Conservation (phyloP, 1,284 basidiomycete species). For the Trichosporon sp. region DNA sequence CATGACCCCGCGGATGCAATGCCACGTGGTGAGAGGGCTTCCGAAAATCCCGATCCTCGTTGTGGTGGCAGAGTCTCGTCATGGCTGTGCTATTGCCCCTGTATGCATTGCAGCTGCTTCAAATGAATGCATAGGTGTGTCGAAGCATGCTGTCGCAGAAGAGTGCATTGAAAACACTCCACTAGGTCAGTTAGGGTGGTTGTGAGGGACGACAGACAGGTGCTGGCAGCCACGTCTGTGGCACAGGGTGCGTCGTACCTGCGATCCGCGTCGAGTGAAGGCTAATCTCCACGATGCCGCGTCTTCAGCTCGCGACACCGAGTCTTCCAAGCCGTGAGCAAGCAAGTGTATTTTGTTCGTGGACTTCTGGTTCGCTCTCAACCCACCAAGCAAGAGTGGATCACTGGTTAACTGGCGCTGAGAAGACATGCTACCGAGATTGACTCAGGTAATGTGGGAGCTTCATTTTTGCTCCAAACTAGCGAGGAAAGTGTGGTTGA, state of each 20-base stretch:
- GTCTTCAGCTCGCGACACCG: background rate
- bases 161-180: background rate
- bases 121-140: background rate
- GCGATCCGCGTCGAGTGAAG: background rate
- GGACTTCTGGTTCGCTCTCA: too few species aligned
- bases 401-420: too few species aligned
- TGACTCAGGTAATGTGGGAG: too few species aligned
- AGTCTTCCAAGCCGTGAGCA: too few species aligned
- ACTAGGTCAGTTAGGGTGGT: background rate
- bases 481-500: too few species aligned
- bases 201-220: background rate
- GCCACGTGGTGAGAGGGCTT: slow-evolving; percentile 10
- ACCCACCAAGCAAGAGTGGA: too few species aligned
- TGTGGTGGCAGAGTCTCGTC: background rate
- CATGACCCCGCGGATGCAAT: slow-evolving; percentile 14
- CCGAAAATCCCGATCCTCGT: slow-evolving; percentile 16
- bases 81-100: background rate
- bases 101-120: background rate
- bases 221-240: slow-evolving; percentile 1
- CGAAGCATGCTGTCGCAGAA: background rate
- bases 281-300: background rate
- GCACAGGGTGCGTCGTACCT: slow-evolving; percentile 1
- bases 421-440: too few species aligned
- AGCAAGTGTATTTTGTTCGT: too few species aligned
- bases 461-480: too few species aligned